These are phyloP conservation scores for Beauveria sp. DNA, from an alignment of 2,329 filamentous ascomycete genomes.

Conservation along the genomic window DNA sequence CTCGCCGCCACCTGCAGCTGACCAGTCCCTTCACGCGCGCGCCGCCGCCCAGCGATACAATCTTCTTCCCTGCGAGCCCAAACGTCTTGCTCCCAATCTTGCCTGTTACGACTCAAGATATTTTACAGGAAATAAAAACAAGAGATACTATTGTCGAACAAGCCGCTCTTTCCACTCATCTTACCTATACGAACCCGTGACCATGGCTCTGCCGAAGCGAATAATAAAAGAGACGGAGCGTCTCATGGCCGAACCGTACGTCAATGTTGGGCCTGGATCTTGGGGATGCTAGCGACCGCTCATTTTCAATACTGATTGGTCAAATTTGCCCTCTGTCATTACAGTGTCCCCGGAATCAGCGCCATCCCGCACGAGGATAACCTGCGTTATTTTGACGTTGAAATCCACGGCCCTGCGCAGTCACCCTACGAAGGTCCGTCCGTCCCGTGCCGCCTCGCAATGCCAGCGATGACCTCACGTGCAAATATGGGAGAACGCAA, in stretches of 20 bases:
- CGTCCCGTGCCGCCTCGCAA: constrained; percentile 16
- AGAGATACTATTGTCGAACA: background rate
- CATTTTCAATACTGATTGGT: background rate
- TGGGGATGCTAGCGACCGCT: background rate
- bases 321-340: background rate
- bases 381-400: constrained; percentile 95
- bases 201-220: constrained; percentile 80
- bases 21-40: background rate
- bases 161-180: too few species aligned
- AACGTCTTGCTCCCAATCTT: background rate
- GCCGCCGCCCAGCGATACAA: background rate
- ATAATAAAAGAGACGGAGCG: constrained; percentile 99
- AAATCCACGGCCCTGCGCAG: constrained; percentile 83
- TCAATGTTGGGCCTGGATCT: constrained; percentile 6
- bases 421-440: constrained; percentile 86
- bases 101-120: background rate
- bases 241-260: constrained; percentile 92
- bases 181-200: background rate
- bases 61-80: background rate
- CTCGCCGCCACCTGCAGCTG: constrained; percentile 8
- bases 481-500: background rate
- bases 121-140: background rate
- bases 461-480: background rate
- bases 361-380: constrained; percentile 96
- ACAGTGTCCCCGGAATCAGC: constrained; percentile 89